Base-by-base conservation (phyloP, 306 rosid genomes). In the Rosa multiflora region DNA sequence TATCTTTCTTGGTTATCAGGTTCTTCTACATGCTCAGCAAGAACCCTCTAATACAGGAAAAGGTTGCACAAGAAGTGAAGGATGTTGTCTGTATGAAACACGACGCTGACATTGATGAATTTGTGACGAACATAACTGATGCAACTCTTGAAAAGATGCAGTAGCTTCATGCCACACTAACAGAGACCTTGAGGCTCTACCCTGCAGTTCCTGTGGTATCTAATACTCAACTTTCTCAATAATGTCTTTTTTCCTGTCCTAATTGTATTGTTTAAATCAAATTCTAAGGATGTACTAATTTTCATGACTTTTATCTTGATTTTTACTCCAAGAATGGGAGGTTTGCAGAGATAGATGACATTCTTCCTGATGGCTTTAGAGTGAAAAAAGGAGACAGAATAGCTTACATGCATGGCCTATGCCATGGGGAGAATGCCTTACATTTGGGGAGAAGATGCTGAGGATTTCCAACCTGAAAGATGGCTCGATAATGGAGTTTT, bases 161-260 rank as follows among this genome's bases (percentile, higher is more conserved):
- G 44, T 87, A 90, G 84, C 97, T 93, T 75, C 97, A 93, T 72
- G 97, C 97, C 9, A 76, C 94, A 11, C 32, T 93, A 37, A 82
- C 97, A 5, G 93, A 93, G 71, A 93, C 95, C 64, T 81, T 93
- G 79, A 93, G 95, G 84, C 85, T 93, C 1, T 91, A 90, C 78
- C 93, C 97, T 87, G 90, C 89, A 2, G 88, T 87, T 29, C 97
- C 97, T 29, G 0, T 64, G 32, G 98, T 58, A 52, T 42, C 14
- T 61, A n/a, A n/a, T n/a, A 32, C 76, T 71, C 14, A 1, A 47
- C 7, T 17, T 17, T 55, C 61, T 55, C 61, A 20, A 18, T 18
- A 55, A 20, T 55, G 61, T 55, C 2, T 17, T 55, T 55, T 55
- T 55, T 55, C 23, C 4, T 20, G 26, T 55, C 20, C 61, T 5